Conservation (phyloP, 495 filamentous ascomycete genomes). For the Thozetella sp. region DNA sequence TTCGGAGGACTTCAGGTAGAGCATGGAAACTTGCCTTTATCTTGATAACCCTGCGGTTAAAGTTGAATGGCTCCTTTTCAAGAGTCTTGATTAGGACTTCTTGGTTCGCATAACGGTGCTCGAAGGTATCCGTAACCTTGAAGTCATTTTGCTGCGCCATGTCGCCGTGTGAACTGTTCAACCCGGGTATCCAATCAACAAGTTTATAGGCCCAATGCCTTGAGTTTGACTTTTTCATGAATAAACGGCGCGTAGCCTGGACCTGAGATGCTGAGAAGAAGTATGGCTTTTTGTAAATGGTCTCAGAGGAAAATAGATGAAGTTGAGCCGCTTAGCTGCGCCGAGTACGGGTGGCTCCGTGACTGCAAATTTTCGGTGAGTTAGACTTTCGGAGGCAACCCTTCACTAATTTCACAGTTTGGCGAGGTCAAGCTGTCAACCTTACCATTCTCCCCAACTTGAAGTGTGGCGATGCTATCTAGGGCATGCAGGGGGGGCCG, state of each 20-base stretch:
- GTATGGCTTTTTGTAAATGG: background rate
- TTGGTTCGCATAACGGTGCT: background rate
- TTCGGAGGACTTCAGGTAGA: background rate
- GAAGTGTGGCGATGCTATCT: too few species aligned
- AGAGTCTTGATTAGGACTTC: background rate
- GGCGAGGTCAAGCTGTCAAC: too few species aligned
- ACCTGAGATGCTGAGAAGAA: background rate
- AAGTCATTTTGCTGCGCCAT: slow-evolving; percentile 4
- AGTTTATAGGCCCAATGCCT: slow-evolving; percentile 1
- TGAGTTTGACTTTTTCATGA: slow-evolving; percentile 3
- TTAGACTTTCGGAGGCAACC: too few species aligned
- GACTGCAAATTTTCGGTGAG: too few species aligned
- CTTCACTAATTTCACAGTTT: too few species aligned
- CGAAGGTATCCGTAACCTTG: slow-evolving; percentile 2
- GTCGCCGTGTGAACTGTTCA: background rate
- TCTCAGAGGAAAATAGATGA: too few species aligned
- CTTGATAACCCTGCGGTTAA: background rate
- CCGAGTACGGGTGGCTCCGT: too few species aligned
- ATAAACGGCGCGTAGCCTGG: background rate
- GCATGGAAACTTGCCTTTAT: background rate
- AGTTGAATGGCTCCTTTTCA: background rate
- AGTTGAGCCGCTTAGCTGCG: too few species aligned
- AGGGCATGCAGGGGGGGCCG: too few species aligned
- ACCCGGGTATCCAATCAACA: slow-evolving; percentile 6
- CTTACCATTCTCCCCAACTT: too few species aligned